Conservation (phyloP, 306 rosid genomes). For the Cicer arietinum region DNA sequence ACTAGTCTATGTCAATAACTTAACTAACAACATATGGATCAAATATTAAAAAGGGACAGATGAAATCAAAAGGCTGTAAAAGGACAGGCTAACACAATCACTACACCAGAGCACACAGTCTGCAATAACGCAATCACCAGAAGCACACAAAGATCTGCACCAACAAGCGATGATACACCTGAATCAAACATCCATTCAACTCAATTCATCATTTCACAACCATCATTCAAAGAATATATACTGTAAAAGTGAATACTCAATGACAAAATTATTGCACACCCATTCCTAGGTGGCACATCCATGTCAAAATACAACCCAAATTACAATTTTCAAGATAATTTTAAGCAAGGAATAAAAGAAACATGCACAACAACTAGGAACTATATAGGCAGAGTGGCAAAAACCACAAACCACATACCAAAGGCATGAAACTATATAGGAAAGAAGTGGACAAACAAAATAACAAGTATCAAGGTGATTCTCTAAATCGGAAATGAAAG, state of each 20-base stretch:
- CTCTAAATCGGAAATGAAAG: not conserved
- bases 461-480: not conserved
- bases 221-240: constrained; percentile 49
- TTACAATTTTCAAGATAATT: not conserved
- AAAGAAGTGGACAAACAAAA: not conserved
- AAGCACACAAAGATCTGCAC: constrained; percentile 95
- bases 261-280: constrained; percentile 33
- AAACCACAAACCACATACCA: not conserved
- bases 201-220: constrained; percentile 75
- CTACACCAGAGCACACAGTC: constrained; percentile 83
- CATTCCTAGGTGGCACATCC: constrained; percentile 26
- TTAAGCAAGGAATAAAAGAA: not conserved
- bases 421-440: constrained; percentile 1
- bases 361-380: not conserved
- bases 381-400: not conserved
- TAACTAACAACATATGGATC: constrained; percentile 43
- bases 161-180: constrained; percentile 88
- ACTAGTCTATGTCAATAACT: constrained; percentile 43
- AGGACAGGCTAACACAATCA: constrained; percentile 80
- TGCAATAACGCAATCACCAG: constrained; percentile 98
- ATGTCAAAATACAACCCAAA: constrained; percentile 11
- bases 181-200: constrained; percentile 92
- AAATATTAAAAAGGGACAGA: constrained; percentile 50
- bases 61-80: constrained; percentile 66
- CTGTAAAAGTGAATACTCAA: constrained; percentile 23